A percentile compares a stretch with the other conserved stretches of the same genome.
Conservation (phyloP, 768 basidiomycete species). For the Steccherinum ochraceum region DNA sequence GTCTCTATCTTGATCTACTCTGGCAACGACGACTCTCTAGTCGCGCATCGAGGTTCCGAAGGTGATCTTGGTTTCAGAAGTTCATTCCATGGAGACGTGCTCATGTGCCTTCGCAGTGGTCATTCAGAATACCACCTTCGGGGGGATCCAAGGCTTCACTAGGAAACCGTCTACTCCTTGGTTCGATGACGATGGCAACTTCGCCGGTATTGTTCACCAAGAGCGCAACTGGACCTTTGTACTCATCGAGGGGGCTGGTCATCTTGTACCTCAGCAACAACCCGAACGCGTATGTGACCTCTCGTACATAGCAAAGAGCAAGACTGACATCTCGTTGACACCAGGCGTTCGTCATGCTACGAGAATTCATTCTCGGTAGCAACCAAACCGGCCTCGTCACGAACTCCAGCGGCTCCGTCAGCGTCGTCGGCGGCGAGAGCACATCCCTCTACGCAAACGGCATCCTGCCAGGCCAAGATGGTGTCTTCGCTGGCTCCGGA, state of each 20-base stretch:
- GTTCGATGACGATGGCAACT: slow-evolving; percentile 50
- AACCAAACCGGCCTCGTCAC: slow-evolving; percentile 55
- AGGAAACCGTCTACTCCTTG: slow-evolving; percentile 63
- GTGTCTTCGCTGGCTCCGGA: slow-evolving; percentile 46
- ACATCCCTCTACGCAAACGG: slow-evolving; percentile 33
- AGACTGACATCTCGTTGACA: background rate
- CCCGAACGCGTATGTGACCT: slow-evolving; percentile 43
- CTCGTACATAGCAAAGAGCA: too few relatives aligned
- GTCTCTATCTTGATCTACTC: slow-evolving; percentile 56
- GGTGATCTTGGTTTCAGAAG: slow-evolving; percentile 27
- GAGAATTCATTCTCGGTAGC: slow-evolving; percentile 62
- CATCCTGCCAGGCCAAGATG: slow-evolving; percentile 47
- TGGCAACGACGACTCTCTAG: slow-evolving; percentile 63
- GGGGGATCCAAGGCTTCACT: slow-evolving; percentile 70
- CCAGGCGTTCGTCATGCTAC: slow-evolving; percentile 55
- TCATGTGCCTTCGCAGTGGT: slow-evolving; percentile 1
- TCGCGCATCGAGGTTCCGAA: slow-evolving; percentile 60
- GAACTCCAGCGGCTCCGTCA: slow-evolving; percentile 16
- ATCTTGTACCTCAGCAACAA: slow-evolving; percentile 30
- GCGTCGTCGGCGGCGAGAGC: slow-evolving; percentile 47
- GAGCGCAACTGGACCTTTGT: slow-evolving; percentile 54
- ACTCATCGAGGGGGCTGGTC: slow-evolving; percentile 33
- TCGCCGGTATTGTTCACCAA: slow-evolving; percentile 67
- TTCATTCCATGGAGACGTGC: background rate
- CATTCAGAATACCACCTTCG: slow-evolving; percentile 65